Conservation (phyloP, 441 rosid genomes). For the Daphne laureola region DNA sequence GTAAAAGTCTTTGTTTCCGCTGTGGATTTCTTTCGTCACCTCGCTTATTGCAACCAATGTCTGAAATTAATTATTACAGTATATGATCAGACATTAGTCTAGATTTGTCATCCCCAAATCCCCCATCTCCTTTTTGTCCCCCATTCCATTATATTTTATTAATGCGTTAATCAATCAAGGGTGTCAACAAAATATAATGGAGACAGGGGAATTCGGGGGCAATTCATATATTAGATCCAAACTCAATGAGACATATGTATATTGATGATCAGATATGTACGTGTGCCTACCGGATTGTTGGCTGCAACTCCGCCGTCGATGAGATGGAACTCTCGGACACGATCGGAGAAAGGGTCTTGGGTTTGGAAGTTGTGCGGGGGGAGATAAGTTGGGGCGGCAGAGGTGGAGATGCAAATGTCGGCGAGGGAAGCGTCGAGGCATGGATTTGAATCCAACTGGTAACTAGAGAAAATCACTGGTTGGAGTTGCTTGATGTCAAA, state of each 20-base stretch:
- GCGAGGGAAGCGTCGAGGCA: conserved; percentile 21
- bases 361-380: conserved; percentile 28
- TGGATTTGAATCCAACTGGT: conserved; percentile 17
- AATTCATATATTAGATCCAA: no score
- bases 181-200: no score
- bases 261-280: no score
- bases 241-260: no score
- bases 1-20: conserved; percentile 20
- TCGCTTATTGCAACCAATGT: conserved; percentile 26
- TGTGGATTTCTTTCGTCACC: conserved; percentile 22
- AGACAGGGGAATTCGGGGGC: no score
- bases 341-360: conserved; percentile 6
- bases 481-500: conserved; percentile 43
- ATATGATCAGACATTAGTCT: no score
- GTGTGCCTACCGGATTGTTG: conserved; percentile 25
- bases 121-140: no score
- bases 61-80: no score
- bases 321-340: conserved; percentile 25
- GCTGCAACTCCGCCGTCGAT: conserved; percentile 37
- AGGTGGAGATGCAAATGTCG: conserved; percentile 28
- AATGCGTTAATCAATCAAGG: no score
- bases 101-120: no score
- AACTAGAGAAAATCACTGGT: conserved; percentile 38
- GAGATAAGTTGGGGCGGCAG: conserved; percentile 34
- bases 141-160: no score